Base-by-base conservation (phyloP, 1,284 basidiomycete species). In the Trametes polyzona region DNA sequence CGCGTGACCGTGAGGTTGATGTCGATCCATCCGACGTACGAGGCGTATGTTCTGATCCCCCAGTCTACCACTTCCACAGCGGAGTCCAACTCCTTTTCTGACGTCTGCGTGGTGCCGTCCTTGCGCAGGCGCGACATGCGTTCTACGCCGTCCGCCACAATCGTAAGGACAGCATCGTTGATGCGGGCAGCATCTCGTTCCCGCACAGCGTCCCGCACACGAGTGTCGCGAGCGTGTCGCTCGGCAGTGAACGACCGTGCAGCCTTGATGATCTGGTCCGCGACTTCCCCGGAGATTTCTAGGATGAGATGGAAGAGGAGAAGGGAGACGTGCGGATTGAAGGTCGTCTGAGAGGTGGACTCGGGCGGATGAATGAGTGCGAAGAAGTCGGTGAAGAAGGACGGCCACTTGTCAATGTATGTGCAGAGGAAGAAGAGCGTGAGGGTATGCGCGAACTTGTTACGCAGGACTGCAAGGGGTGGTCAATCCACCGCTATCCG, bases 21-120 rank as follows among this genome's bases (percentile, higher is more conserved):
- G 71, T 99, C 98, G 67, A 99, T 92, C 97, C 97, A 99, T 9
- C 95, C 94, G 63, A 94, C 95, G 74, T 98, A 99, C 39, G 95
- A 93, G 10, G 88, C 92, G 68, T 97, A 92, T 2, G 97, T 93
- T 61, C 92, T 83, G 58, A 98, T 82, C 14, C 94, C 92, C 83
- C 91, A 89, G 67, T 96, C 93, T 0, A 95, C 90, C 7, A 93
- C 81, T 67, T 97, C 96, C 11, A 88, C 76, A 56, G 87, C 86
- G 35, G 83, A 80, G 36, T 81, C 79, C 19, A 87, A 68, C 50
- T 86, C 85, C 66, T 78, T 74, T 63, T 79, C 72, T 43, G 73
- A 71, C 35, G 73, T 73, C 27, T 73, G 65, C 14, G 69, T 68
- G 32, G 59, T 67, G 35, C 78, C 81, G 27, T 73, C 76, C 69